A percentile compares a stretch with the other conserved stretches of the same genome.
phyloP scores from a whole-genome alignment of 2,329 filamentous ascomycete genomes.

The Amphichorda felina region DNA sequence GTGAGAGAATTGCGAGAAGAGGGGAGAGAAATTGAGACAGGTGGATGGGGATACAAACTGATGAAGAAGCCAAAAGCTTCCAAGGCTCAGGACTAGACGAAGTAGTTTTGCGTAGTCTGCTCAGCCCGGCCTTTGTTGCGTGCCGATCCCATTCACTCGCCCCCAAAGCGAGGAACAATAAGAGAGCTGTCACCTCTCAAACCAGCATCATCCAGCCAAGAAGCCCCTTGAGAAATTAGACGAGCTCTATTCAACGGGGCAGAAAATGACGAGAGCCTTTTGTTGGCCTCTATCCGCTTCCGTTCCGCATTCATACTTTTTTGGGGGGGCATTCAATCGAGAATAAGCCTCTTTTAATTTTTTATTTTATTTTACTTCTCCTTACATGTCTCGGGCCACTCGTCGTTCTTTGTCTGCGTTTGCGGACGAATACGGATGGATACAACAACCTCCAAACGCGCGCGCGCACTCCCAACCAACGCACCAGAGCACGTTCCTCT shows the following conservation, averaged over 20 bases:
- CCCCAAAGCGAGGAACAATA: not conserved
- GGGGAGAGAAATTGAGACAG: not conserved
- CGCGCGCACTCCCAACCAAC: not conserved
- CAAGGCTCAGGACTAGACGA: not conserved
- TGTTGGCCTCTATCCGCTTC: too few relatives aligned
- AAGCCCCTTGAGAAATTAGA: too few relatives aligned
- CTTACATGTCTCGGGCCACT: not conserved
- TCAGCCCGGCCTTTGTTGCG: constrained; percentile 1
- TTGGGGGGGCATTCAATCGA: too few relatives aligned
- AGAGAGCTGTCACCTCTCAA: constrained; percentile 1
- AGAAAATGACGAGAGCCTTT: too few relatives aligned
- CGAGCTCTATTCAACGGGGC: too few relatives aligned
- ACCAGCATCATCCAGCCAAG: too few relatives aligned
- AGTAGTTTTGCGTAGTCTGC: not conserved
- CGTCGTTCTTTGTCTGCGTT: constrained; percentile 1
- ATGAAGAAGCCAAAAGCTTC: too few relatives aligned
- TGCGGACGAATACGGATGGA: not conserved
- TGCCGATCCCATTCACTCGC: constrained; percentile 1
- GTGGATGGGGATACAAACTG: not conserved
- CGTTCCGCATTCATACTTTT: too few relatives aligned
- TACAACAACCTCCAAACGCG: not conserved
- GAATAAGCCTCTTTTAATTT: too few relatives aligned
- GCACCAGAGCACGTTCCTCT: not conserved
- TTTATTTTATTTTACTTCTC: too few relatives aligned
- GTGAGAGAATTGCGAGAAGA: not conserved